Conservation (phyloP, 208 protist species). For the Cochliopodium minus region DNA sequence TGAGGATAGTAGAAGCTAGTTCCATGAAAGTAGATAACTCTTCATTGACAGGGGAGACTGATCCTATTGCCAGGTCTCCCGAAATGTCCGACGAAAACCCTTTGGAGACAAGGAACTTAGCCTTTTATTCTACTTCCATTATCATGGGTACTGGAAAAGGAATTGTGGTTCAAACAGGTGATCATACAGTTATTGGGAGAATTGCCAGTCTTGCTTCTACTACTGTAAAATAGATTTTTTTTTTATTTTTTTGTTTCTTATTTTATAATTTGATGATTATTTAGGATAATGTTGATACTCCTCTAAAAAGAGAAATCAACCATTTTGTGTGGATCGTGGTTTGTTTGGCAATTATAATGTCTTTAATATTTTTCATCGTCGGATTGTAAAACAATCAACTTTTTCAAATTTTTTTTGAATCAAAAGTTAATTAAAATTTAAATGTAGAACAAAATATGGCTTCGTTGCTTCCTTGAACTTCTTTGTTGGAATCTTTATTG, state of each 20-base stretch:
- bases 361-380: slow-evolving; percentile 5
- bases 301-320: slow-evolving; percentile 19
- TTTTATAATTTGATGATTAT: slow-evolving; percentile 8
- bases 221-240: no score
- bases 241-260: no score
- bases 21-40: not conserved
- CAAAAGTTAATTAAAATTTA: slow-evolving; percentile 11
- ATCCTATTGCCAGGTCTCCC: not conserved
- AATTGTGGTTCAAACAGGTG: slow-evolving; percentile 72
- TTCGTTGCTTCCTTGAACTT: slow-evolving; percentile 24
- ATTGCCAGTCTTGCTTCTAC: slow-evolving; percentile 38
- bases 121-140: slow-evolving; percentile 74
- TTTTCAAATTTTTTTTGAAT: slow-evolving; percentile 29
- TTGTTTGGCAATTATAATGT: not conserved
- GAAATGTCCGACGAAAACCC: not conserved
- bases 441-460: not conserved
- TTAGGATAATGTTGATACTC: slow-evolving; percentile 4
- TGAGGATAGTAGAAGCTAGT: slow-evolving; percentile 33
- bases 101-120: slow-evolving; percentile 42
- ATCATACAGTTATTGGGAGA: slow-evolving; percentile 69
- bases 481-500: slow-evolving; percentile 41
- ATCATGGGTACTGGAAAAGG: slow-evolving; percentile 62
- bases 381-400: slow-evolving; percentile 29
- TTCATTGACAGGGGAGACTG: not conserved
- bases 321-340: slow-evolving; percentile 1